A percentile compares a stretch with the other conserved stretches of the same genome.
Conservation (phyloP, 2,329 filamentous ascomycete genomes). For the Passalora sequoiae region DNA sequence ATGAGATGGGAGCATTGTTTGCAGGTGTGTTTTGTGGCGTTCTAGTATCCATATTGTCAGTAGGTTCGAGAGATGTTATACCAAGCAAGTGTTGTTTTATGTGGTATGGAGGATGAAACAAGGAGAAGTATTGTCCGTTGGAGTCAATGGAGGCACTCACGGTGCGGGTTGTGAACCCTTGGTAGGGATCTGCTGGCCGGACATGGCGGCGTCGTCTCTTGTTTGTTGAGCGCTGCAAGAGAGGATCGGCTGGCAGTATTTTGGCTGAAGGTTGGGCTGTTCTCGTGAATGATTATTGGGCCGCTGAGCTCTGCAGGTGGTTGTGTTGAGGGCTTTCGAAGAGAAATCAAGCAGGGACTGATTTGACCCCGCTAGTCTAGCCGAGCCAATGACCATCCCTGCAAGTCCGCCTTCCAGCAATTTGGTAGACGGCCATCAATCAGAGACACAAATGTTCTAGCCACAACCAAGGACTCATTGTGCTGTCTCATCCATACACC, state of each 20-base stretch:
- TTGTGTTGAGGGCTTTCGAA: not conserved
- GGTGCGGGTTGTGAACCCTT: conserved; percentile 9
- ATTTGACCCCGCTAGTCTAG: too few species aligned
- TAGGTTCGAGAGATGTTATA: conserved; percentile 3
- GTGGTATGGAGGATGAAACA: not conserved
- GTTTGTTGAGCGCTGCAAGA: too few species aligned
- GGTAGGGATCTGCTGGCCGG: conserved; percentile 1
- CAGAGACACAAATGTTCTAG: too few species aligned
- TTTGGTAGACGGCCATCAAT: too few species aligned
- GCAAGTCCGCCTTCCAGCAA: too few species aligned
- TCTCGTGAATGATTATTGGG: not conserved
- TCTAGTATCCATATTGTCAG: conserved; percentile 49
- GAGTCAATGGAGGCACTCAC: conserved; percentile 6
- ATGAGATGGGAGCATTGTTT: conserved; percentile 93
- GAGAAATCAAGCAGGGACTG: too few species aligned
- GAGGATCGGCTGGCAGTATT: too few species aligned
- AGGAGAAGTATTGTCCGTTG: conserved; percentile 7
- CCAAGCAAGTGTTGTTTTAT: not conserved
- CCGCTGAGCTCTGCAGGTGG: not conserved
- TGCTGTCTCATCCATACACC: not conserved
- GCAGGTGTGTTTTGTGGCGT: conserved; percentile 98
- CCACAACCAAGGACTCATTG: too few species aligned
- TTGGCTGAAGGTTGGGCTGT: too few species aligned
- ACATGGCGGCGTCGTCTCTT: conserved; percentile 1
- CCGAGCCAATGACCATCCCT: conserved; percentile 1